Percentiles rank a stretch among this genome's conserved stretches.
phyloP scores from a whole-genome alignment of 2,329 filamentous ascomycete species.

The Fusarium abutilonis region DNA sequence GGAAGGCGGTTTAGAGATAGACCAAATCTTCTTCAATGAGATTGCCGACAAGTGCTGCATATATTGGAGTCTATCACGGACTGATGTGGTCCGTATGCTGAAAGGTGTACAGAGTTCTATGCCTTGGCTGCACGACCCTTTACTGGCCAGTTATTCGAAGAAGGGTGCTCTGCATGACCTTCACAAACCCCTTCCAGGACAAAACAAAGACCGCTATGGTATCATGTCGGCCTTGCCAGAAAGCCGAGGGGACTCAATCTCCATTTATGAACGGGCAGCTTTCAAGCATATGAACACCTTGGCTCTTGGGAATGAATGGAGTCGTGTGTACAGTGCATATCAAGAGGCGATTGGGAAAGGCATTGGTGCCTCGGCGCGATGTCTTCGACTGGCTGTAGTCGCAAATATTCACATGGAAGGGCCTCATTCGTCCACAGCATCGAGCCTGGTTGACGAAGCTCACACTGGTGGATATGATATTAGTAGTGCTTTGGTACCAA shows the following conservation, averaged over 20 bases:
- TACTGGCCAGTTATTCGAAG: conserved; percentile 33
- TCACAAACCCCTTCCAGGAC: conserved; percentile 36
- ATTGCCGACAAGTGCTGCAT: conserved; percentile 47
- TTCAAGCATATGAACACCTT: conserved; percentile 54
- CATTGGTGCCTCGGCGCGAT: conserved; percentile 52
- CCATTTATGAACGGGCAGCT: conserved; percentile 37
- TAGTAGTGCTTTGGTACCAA: conserved; percentile 51
- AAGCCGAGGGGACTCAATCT: conserved; percentile 32
- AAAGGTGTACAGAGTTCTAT: conserved; percentile 43
- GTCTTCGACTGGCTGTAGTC: conserved; percentile 59
- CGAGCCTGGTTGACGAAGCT: conserved; percentile 54
- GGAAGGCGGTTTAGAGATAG: conserved; percentile 43
- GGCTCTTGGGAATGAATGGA: conserved; percentile 48
- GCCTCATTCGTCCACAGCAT: conserved; percentile 47
- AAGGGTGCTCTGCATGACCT: conserved; percentile 34
- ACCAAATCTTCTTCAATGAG: conserved; percentile 46
- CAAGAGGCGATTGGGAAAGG: conserved; percentile 37
- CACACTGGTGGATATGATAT: conserved; percentile 56
- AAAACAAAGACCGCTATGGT: conserved; percentile 17
- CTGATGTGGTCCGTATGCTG: conserved; percentile 41
- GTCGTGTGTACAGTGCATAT: conserved; percentile 53
- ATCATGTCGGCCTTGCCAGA: conserved; percentile 28
- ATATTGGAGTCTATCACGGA: conserved; percentile 48
- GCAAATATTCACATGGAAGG: conserved; percentile 52
- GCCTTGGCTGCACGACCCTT: conserved; percentile 39